Conservation (phyloP, 768 basidiomycete genomes). For the Termitomyces sp. region DNA sequence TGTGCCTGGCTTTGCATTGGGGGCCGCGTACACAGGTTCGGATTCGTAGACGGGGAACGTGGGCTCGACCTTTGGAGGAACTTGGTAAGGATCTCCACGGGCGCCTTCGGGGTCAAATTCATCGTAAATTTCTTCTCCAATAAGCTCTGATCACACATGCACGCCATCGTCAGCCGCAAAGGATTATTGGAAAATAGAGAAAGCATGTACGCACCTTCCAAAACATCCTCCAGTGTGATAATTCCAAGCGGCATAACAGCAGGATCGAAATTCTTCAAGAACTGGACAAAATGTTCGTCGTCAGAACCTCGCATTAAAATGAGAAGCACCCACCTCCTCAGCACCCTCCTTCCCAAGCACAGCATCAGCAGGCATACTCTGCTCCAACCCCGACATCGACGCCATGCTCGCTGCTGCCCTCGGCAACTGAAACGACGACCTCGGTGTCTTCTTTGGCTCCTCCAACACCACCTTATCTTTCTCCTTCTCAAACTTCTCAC, state of each 20-base stretch:
- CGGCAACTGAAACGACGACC: slow-evolving; percentile 34
- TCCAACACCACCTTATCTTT: slow-evolving; percentile 6
- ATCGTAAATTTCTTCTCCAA: slow-evolving; percentile 90
- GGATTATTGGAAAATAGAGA: neutral
- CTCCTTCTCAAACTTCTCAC: slow-evolving; percentile 8
- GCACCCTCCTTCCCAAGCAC: slow-evolving; percentile 71
- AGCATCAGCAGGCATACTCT: slow-evolving; percentile 87
- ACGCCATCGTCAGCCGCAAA: neutral
- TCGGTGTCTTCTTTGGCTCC: slow-evolving; percentile 21
- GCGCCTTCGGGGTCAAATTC: slow-evolving; percentile 82
- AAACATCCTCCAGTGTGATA: slow-evolving; percentile 88
- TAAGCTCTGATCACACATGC: slow-evolving; percentile 51
- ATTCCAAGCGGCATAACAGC: slow-evolving; percentile 84
- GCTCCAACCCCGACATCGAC: slow-evolving; percentile 53
- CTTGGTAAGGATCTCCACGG: slow-evolving; percentile 42
- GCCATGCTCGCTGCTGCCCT: slow-evolving; percentile 35
- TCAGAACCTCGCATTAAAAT: neutral
- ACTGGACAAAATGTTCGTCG: slow-evolving; percentile 30
- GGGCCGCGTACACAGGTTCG: neutral
- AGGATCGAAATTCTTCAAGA: slow-evolving; percentile 77
- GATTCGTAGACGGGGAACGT: slow-evolving; percentile 5
- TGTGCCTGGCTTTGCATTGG: slow-evolving; percentile 13
- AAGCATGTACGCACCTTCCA: slow-evolving; percentile 56
- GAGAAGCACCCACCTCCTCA: slow-evolving; percentile 48
- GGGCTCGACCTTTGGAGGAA: slow-evolving; percentile 19